Evolutionary conservation across 495 filamentous ascomycete genomes (phyloP), one percentile per base, ranked within the genome.

Genomic region (Rostrohypoxylon terebratum): DNA sequence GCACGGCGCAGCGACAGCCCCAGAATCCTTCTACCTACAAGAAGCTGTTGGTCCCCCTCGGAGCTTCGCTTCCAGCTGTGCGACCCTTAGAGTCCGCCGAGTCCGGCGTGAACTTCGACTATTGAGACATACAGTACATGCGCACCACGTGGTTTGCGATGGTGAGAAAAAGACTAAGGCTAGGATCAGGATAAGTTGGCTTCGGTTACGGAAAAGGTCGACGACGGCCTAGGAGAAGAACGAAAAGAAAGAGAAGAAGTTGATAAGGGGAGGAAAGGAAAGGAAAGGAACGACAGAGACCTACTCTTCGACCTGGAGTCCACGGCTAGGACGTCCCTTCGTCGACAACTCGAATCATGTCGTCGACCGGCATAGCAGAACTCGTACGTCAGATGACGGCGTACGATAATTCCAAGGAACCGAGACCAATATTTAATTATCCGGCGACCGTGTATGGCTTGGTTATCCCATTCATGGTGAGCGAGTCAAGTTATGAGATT

Each of bases 401-500:
- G n/a, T 74, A 74, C 33, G 72, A 74, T 66, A 71, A 74, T 50
- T 74, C 72, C 1, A 20, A 71, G 8, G 72, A 74, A 53, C 67
- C 72, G 58, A 63, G n/a, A 44, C 63, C 72, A 18, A 14, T 34
- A 1, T 54, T 71, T 38, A 74, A 74, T 33, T 40, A 74, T 21
- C 63, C 21, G 2, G 23, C 62, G 28, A 73, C 68, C 44, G 66
- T 75, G 1, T 63, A 74, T 42, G 74, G 65, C 44, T 33, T 76
- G 31, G 3, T 73, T 14, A 72, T 78, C 10, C 38, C 74, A 2
- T 78, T 76, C 33, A 69, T 71, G 66, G 76, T 76, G 51, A 74
- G 76, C 40, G 16, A 20, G n/a, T 16, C 54, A 2, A n/a, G 0
- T 58, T 6, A 16, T 2, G 16, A 14, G 1, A 28, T 2, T 1